phyloP scores from a whole-genome alignment of 73 alveolate genomes.

The Breviolum minutum region DNA sequence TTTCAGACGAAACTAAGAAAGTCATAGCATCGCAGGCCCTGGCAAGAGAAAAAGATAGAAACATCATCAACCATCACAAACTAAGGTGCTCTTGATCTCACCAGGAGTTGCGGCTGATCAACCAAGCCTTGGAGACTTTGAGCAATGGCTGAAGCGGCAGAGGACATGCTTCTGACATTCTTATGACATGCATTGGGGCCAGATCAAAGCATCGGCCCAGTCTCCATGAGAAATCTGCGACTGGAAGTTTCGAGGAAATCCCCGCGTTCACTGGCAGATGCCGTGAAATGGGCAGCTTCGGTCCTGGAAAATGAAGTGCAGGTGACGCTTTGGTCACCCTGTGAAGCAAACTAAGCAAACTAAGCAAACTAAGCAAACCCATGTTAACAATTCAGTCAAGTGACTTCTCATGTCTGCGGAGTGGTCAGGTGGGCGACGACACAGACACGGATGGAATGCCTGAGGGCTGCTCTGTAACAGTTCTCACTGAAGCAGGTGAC shows the following conservation, averaged over 20 bases:
- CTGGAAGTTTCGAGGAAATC: not conserved
- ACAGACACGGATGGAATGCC: not conserved
- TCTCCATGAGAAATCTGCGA: not conserved
- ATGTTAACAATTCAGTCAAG: too few species aligned
- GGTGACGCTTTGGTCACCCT: not conserved
- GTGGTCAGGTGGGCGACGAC: not conserved
- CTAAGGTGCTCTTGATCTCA: not conserved
- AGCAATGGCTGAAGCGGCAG: conserved; percentile 42
- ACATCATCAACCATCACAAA: not conserved
- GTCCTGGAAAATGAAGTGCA: conserved; percentile 14
- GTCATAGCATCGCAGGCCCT: too few species aligned
- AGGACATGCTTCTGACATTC: not conserved
- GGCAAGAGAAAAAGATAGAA: too few species aligned
- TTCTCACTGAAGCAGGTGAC: conserved; percentile 35
- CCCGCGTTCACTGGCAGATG: conserved; percentile 10
- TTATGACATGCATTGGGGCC: too few species aligned
- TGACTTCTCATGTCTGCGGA: too few species aligned
- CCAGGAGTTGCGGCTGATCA: conserved; percentile 26
- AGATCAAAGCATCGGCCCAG: too few species aligned
- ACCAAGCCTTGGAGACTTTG: not conserved
- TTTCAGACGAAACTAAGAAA: too few species aligned
- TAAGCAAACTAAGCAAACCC: too few species aligned
- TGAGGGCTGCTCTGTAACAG: conserved; percentile 36
- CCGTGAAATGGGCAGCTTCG: conserved; percentile 23
- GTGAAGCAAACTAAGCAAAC: too few species aligned